Conservation (phyloP, 2,329 filamentous ascomycete species). For the Colletotrichum eremochloae region DNA sequence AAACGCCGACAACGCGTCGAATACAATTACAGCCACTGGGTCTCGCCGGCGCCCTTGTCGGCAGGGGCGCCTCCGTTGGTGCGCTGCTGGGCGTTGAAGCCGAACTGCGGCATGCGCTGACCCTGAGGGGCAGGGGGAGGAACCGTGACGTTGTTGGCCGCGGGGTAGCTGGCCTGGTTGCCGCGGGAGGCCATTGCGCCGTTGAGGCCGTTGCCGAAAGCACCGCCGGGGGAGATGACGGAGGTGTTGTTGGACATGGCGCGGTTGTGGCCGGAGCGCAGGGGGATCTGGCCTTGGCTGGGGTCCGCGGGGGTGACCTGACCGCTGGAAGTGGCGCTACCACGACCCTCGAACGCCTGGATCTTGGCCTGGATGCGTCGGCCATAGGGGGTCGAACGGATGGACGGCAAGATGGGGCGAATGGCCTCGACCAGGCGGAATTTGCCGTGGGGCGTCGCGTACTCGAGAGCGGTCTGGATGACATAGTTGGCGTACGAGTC, state of each 20-base stretch:
- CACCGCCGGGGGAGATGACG: constrained; percentile 50
- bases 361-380: constrained; percentile 95
- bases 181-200: constrained; percentile 50
- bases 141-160: constrained; percentile 50
- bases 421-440: constrained; percentile 84
- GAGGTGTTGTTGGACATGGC: constrained; percentile 56
- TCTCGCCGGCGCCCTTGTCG: constrained; percentile 50
- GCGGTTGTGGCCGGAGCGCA: constrained; percentile 60
- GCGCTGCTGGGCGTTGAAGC: constrained; percentile 33
- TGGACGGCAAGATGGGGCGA: constrained; percentile 84
- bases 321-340: constrained; percentile 58
- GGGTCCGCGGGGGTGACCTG: constrained; percentile 67
- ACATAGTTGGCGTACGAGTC: constrained; percentile 98
- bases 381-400: constrained; percentile 93
- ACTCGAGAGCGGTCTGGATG: constrained; percentile 94
- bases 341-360: constrained; percentile 67
- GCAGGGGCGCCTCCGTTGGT: constrained; percentile 33
- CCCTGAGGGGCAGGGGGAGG: constrained; percentile 45
- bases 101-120: constrained; percentile 34
- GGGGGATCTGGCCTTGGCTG: constrained; percentile 66
- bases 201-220: constrained; percentile 45
- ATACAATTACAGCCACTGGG: constrained; percentile 56
- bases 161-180: constrained; percentile 52
- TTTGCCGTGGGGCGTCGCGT: constrained; percentile 80
- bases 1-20: constrained; percentile 23